phyloP scores from a whole-genome alignment of 1,284 basidiomycete species.

The Coniferiporia weirii region DNA sequence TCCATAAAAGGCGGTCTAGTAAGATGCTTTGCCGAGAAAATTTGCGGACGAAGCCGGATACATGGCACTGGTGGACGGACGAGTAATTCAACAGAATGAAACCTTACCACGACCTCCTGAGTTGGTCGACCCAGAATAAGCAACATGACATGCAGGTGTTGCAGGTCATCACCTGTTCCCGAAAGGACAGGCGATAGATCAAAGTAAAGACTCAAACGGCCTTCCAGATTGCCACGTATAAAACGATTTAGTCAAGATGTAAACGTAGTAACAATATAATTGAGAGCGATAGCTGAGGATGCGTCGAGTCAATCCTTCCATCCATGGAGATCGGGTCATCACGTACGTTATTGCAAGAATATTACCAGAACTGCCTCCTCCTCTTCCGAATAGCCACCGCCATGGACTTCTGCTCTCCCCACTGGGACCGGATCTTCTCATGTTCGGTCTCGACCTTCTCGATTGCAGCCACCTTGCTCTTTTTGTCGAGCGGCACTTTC shows the following conservation, averaged over 20 bases:
- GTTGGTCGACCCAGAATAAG: no score
- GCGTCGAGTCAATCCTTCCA: background rate
- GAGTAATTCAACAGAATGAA: no score
- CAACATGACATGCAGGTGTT: no score
- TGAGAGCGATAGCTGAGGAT: background rate
- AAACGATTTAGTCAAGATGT: background rate
- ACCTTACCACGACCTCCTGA: no score
- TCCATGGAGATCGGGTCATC: constrained; percentile 16
- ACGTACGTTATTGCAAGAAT: constrained; percentile 27
- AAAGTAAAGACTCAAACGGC: no score
- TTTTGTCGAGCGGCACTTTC: constrained; percentile 28
- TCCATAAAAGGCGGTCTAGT: no score
- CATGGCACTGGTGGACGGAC: no score
- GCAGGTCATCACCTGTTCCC: no score
- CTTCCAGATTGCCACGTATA: no score
- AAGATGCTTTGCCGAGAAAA: no score
- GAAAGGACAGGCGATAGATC: no score
- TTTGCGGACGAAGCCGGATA: no score
- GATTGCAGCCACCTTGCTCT: constrained; percentile 24
- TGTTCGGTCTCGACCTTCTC: constrained; percentile 28
- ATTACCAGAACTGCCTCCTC: constrained; percentile 35
- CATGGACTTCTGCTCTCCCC: constrained; percentile 34
- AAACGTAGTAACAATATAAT: background rate
- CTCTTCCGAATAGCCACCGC: constrained; percentile 30
- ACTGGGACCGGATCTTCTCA: constrained; percentile 27